phyloP scores from a whole-genome alignment of 371 early-diverging fungal genomes.

The Umbelopsis sp. region DNA sequence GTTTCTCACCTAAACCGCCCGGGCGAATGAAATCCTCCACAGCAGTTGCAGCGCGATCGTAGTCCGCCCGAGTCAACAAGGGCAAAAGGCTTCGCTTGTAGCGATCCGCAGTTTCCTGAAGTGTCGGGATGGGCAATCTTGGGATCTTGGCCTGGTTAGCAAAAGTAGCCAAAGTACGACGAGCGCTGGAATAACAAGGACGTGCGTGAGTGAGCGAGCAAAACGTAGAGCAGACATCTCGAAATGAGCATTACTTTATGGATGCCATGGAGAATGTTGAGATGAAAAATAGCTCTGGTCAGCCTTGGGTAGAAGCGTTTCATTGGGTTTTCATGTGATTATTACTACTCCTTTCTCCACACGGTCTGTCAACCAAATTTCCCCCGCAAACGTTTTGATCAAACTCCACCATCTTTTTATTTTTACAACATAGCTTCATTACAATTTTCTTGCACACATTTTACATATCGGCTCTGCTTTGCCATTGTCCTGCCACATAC shows the following conservation, averaged over 20 bases:
- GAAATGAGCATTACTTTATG: neutral
- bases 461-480: conserved; percentile 28
- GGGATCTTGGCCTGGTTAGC: conserved; percentile 74
- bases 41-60: conserved; percentile 51
- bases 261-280: conserved; percentile 3
- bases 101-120: conserved; percentile 72
- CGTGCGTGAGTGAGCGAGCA: neutral
- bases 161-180: conserved; percentile 54
- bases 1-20: conserved; percentile 66
- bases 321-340: neutral
- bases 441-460: conserved; percentile 25
- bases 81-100: conserved; percentile 76
- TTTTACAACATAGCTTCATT: neutral
- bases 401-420: too few species aligned
- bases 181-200: neutral
- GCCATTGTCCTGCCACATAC: conserved; percentile 30
- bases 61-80: conserved; percentile 57
- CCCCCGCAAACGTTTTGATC: too few species aligned
- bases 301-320: neutral
- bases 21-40: conserved; percentile 67
- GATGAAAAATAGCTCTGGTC: neutral
- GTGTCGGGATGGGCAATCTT: conserved; percentile 81
- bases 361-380: too few species aligned
- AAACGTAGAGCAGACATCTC: neutral
- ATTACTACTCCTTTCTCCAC: too few species aligned